Base-by-base conservation (phyloP, 306 rosid genomes). In the barrel medic (Medicago truncatula) region DNA sequence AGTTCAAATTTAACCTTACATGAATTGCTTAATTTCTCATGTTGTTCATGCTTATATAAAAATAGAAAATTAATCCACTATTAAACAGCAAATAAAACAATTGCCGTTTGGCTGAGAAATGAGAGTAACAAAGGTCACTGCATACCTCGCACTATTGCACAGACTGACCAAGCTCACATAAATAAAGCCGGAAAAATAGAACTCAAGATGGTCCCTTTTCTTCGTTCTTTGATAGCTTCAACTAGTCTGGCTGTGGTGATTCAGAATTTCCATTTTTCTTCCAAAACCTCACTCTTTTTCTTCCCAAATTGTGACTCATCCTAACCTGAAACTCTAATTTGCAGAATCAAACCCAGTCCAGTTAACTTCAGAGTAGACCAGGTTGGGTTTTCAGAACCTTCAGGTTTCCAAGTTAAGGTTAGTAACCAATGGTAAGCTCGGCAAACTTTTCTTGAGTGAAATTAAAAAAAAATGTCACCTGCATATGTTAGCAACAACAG, bases 171-270 rank as follows among this genome's bases (percentile, higher is more conserved):
- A 25, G 65, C 39, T 60, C 39, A 41, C 7, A 60, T 41, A 57
- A 46, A 28, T 31, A 57, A 46, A 28, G 34, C 56, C 6, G 46
- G 44, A 34, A 57, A 46, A 58, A 47, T 58, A 36, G 63, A 34
- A 31, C 18, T 61, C 67, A 28, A 28, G 17, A 14, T 13, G 64
- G 28, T 43, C 49, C 50, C 0, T 13, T 61, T 50, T 60, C 17
- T 28, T 60, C 28, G 41, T 60, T 60, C 60, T 70, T 43, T 61
- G 67, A 78, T 53, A 39, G 38, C 56, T 53, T 71, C 73, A 16
- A 69, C 62, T 40, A 14, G 44, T 28, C 39, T 60, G 61, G 44
- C 53, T 60, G 31, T 36, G 28, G 58, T 8, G 34, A 66, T 53
- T 53, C 67, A n/a, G 21, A 67, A 46, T 56, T 50, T 11, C 10